These are phyloP conservation scores for Beta vulgaris DNA, from an alignment of 148 eudicot species.

Conservation along the genomic window DNA sequence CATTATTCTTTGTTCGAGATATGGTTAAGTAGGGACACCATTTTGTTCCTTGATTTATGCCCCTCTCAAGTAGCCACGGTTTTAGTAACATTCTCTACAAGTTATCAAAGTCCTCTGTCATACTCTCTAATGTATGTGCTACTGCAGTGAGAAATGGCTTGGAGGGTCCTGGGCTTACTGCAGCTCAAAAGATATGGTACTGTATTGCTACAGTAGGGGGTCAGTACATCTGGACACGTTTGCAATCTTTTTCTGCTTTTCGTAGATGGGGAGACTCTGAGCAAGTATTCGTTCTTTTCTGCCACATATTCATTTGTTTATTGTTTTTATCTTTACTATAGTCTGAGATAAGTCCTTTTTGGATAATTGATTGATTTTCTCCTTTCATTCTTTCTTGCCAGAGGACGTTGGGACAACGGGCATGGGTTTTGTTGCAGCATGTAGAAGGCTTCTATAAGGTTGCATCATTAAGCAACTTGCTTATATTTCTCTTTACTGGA, in stretches of 20 bases:
- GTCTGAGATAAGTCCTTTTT: background rate
- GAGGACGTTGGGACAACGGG: slow-evolving; percentile 76
- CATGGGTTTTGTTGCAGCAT: slow-evolving; percentile 82
- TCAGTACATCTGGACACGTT: slow-evolving; percentile 84
- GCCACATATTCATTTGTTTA: background rate
- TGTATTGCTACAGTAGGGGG: slow-evolving; percentile 92
- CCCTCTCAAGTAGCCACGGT: background rate
- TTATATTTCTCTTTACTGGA: slow-evolving; percentile 83
- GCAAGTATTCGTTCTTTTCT: slow-evolving; percentile 47
- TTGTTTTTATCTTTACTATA: background rate
- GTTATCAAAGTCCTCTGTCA: background rate
- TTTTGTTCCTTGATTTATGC: background rate
- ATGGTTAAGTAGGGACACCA: background rate
- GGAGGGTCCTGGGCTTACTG: slow-evolving; percentile 95
- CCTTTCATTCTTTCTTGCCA: slow-evolving; percentile 26
- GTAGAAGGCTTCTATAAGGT: slow-evolving; percentile 90
- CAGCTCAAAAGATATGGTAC: slow-evolving; percentile 86
- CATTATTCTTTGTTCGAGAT: no score
- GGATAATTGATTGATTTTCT: slow-evolving; percentile 4
- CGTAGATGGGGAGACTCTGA: slow-evolving; percentile 98
- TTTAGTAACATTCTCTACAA: background rate
- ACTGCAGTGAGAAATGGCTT: slow-evolving; percentile 77
- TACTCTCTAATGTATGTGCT: slow-evolving; percentile 18
- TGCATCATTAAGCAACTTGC: slow-evolving; percentile 85
- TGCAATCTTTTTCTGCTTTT: slow-evolving; percentile 93